phyloP scores from a whole-genome alignment of 139 green algal species.

The Haematococcus lacustris region DNA sequence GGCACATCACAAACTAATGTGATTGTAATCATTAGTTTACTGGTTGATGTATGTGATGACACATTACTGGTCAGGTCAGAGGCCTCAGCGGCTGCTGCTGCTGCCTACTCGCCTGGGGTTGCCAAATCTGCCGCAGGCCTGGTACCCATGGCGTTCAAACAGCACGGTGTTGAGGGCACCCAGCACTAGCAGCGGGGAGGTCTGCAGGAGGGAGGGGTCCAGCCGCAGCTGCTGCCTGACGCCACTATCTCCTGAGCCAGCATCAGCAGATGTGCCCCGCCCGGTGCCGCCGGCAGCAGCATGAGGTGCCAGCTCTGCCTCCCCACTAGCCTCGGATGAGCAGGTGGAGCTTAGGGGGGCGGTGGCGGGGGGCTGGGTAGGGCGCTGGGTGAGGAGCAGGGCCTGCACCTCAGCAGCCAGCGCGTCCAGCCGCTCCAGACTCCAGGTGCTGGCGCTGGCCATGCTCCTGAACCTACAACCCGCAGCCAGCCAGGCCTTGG shows the following conservation, averaged over 20 bases:
- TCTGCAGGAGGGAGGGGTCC: background rate
- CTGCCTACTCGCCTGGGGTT: conserved; percentile 17
- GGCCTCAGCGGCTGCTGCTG: background rate
- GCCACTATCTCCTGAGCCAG: background rate
- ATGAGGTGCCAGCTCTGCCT: background rate
- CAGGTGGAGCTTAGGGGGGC: background rate
- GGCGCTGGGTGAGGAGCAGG: background rate
- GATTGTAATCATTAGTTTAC: background rate
- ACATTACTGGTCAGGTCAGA: background rate
- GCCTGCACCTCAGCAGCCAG: conserved; percentile 39
- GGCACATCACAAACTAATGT: background rate
- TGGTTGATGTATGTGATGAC: background rate
- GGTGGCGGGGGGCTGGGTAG: too few relatives aligned
- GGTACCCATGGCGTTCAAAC: conserved; percentile 53
- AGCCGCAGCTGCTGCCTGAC: background rate
- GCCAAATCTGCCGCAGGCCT: conserved; percentile 46
- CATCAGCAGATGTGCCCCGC: background rate
- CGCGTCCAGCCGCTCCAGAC: conserved; percentile 39
- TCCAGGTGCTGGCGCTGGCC: conserved; percentile 43
- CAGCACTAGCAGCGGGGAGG: conserved; percentile 15
- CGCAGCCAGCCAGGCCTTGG: too few relatives aligned
- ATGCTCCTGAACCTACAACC: conserved; percentile 12
- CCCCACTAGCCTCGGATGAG: background rate
- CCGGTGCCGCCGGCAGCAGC: background rate
- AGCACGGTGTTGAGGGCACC: conserved; percentile 51